phyloP scores from a whole-genome alignment of 495 filamentous ascomycete species.

The Xylaria cubensis region DNA sequence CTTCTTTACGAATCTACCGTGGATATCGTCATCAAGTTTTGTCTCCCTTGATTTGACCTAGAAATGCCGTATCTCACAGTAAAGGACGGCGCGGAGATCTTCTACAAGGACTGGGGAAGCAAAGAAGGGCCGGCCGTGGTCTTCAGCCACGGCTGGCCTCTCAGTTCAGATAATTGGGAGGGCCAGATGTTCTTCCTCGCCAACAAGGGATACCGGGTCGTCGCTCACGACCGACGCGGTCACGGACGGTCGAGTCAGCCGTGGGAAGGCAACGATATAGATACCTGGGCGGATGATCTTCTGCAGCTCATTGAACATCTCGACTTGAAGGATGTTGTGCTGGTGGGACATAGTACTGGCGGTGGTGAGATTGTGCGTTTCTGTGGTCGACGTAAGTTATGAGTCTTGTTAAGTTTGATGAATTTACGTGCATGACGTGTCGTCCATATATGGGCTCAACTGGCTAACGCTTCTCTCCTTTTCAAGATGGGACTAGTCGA shows the following conservation, averaged over 20 bases:
- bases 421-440: not conserved
- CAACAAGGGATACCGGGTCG: not conserved
- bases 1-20: not conserved
- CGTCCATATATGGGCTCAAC: not conserved
- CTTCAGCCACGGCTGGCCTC: not conserved
- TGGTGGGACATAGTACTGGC: not conserved
- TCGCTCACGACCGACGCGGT: not conserved
- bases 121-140: not conserved
- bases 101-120: slow-evolving; percentile 2
- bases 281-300: not conserved
- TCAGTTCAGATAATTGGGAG: not conserved
- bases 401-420: not conserved
- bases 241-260: not conserved
- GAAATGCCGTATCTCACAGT: not conserved
- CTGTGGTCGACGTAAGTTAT: not conserved
- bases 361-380: not conserved
- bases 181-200: slow-evolving; percentile 1
- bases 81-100: not conserved
- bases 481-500: not conserved
- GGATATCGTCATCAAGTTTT: not conserved
- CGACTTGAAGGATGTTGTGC: not conserved
- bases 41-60: not conserved
- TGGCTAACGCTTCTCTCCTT: not conserved
- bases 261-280: slow-evolving; percentile 3
- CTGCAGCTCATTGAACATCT: not conserved